Evolutionary conservation across 169 alveolate genomes (phyloP), one percentile per base, ranked within the genome.

Genomic region (Cryptosporidium felis): DNA sequence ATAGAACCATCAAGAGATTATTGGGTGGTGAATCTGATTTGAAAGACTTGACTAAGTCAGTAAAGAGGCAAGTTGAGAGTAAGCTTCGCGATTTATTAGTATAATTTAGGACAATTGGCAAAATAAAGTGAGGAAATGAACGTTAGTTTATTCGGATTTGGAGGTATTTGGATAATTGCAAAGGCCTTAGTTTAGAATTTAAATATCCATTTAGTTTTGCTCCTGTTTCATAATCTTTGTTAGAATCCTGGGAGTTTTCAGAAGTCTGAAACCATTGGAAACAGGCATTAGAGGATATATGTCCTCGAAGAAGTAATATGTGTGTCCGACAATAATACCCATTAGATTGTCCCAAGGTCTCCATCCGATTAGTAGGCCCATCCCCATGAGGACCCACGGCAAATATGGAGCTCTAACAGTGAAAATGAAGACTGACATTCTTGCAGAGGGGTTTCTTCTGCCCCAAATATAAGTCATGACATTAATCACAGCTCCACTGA

Each of bases 401-500:
- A 95, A 90, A 65, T 95, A 95, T 28, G 97, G 96, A 18, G 98
- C 98, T 34, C 92, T 94, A 26, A 95, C 96, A 34, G 96, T 90
- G 85, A 95, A 65, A 80, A 94, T 92, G 56, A 95, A 80, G 30
- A 95, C 92, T 12, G 94, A 93, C 62, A 95, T 92, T 16, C 96
- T 80, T 30, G 95, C 91, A 60, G 91, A 85, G 5, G 97, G 96
- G 66, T 95, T 95, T 85, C 95, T 94, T 40, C 96, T 82, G 16
- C 97, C 96, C 98, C 98, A 95, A 16, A 95, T 91, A 90, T 95
- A 95, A 30, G 98, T 95, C 93, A 95, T 91, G 62, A 95, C 95
- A 90, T 95, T 93, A 61, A 95, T 95, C 92, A 95, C 93, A 60
- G 96, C 92, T n/a, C 97, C 96, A 49, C 96, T 92, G 82, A 91